Evolutionary conservation across 768 basidiomycete species (phyloP).

Genomic region (Boletus huronensis): DNA sequence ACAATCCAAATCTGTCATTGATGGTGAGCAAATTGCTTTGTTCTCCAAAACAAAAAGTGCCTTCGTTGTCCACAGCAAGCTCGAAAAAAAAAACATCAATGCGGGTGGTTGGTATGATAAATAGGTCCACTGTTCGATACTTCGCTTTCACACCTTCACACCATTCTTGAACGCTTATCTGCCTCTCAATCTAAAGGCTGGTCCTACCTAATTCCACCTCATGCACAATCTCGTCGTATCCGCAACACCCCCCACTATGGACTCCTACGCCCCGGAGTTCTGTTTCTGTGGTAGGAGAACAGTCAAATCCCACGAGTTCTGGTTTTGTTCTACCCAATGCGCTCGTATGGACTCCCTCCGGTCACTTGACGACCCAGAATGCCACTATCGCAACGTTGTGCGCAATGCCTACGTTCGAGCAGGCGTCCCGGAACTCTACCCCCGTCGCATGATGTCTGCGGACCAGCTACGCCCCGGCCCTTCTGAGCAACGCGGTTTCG

Average conservation of each 20-base stretch:
- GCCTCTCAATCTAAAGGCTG: background rate
- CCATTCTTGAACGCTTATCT: background rate
- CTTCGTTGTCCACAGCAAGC: constrained; percentile 5
- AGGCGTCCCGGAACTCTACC: background rate
- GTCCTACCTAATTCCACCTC: background rate
- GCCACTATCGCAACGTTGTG: constrained; percentile 26
- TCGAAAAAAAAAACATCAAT: constrained; percentile 2
- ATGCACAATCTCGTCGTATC: constrained; percentile 1
- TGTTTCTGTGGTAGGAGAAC: constrained; percentile 29
- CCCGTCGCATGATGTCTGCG: constrained; percentile 11
- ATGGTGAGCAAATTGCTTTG: constrained; percentile 5
- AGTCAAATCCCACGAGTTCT: constrained; percentile 24
- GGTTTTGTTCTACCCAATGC: constrained; percentile 27
- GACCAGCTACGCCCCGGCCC: background rate
- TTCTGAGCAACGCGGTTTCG: background rate
- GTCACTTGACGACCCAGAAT: constrained; percentile 19
- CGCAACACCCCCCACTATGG: constrained; percentile 5
- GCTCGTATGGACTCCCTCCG: constrained; percentile 28
- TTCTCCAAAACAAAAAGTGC: background rate
- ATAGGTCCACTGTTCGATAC: background rate
- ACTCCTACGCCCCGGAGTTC: constrained; percentile 11
- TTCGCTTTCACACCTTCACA: background rate
- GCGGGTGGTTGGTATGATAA: constrained; percentile 12
- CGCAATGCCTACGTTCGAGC: constrained; percentile 14
- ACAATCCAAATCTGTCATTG: background rate